Evolutionary conservation across 805 yeast species (phyloP), one percentile per base, ranked within the genome.

Genomic region (Monosporozyma aquatica): DNA sequence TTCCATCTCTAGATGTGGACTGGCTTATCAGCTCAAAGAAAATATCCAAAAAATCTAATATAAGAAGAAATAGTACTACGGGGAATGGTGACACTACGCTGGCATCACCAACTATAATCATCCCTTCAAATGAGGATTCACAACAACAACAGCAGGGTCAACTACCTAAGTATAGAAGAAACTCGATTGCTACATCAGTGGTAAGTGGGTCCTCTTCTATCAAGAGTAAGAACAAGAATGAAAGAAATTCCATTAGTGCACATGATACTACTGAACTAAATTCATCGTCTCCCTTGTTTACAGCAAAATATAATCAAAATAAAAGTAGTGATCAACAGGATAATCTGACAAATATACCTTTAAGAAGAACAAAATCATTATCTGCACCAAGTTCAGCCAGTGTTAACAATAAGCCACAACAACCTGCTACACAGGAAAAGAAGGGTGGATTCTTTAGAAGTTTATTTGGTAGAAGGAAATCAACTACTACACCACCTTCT

Each of bases 401-500:
- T 14, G 32, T n/a, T n/a, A n/a, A 25, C 11, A 5, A 18, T 11
- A 30, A 27, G n/a, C 29, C 14, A 23, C 20, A n/a, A 38, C 34
- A 28, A 25, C n/a, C n/a, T n/a, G n/a, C n/a, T n/a, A 45, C 3
- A n/a, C 44, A 51, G 22, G 60, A 59, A 42, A 54, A 56, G 44
- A 55, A 53, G 23, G 24, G 42, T 10, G 69, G 71, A 1, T 67
- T 68, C 43, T 64, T 68, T 47, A 59, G 54, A 29, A 52, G 62
- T 13, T 32, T 68, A 22, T 68, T 68, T 46, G 37, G 48, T 20
- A 17, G 54, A 25, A 44, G 37, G 17, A 40, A 38, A 27, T 35
- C 40, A 6, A 15, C 33, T 11, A 20, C 40, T 5, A 29, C 38
- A 25, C 29, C 38, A 15, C 22, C 35, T 32, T 9, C 35, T 5